phyloP scores from a whole-genome alignment of 2,329 filamentous ascomycete species.

The Fusarium lyarnte region DNA sequence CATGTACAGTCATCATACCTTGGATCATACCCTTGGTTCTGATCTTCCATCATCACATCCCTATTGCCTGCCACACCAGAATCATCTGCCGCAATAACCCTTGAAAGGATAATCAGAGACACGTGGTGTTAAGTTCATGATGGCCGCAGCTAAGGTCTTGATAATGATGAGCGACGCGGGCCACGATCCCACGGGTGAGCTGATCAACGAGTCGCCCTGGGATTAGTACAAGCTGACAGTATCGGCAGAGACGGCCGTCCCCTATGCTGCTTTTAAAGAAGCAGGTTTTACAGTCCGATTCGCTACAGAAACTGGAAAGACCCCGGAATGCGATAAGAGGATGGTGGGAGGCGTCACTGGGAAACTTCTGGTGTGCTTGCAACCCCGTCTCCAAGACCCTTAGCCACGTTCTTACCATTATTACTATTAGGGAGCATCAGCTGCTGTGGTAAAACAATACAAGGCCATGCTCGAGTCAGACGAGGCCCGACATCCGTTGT shows the following conservation, averaged over 20 bases:
- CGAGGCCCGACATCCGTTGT: background rate
- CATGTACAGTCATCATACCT: background rate
- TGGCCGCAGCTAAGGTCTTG: background rate
- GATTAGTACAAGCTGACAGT: background rate
- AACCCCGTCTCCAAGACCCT: no score
- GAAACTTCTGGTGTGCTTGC: background rate
- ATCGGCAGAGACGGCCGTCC: background rate
- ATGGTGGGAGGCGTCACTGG: background rate
- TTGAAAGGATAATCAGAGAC: background rate
- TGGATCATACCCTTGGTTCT: background rate
- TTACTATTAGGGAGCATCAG: background rate
- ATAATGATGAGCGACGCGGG: background rate
- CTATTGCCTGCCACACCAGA: no score
- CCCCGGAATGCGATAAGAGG: background rate
- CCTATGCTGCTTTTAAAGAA: background rate
- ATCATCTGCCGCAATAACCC: no score
- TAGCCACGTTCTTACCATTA: background rate
- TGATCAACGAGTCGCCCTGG: background rate
- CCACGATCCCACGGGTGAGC: background rate
- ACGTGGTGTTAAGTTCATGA: background rate
- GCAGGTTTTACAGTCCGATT: background rate
- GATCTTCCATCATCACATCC: background rate
- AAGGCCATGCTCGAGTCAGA: background rate
- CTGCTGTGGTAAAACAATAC: background rate
- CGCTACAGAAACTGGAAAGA: background rate